These are phyloP conservation scores for Hura crepitans DNA, from an alignment of 441 rosid species.

Conservation along the genomic window DNA sequence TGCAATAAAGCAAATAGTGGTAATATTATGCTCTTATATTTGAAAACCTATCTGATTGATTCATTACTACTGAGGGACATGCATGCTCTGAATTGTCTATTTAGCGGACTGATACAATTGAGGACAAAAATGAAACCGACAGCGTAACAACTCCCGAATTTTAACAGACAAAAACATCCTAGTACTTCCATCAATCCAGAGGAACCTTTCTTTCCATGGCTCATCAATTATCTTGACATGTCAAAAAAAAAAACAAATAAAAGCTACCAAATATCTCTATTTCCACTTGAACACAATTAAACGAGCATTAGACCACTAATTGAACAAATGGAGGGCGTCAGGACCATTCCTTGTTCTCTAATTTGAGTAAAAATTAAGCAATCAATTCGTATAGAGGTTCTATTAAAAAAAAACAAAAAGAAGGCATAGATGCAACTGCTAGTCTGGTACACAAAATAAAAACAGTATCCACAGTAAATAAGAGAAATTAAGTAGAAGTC, in stretches of 20 bases:
- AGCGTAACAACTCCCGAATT: background rate
- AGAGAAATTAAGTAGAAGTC: background rate
- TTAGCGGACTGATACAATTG: background rate
- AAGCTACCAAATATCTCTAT: background rate
- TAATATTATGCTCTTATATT: background rate
- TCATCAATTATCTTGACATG: conserved; percentile 1
- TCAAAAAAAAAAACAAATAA: background rate
- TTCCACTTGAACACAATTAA: background rate
- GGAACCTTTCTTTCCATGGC: background rate
- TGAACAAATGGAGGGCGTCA: background rate
- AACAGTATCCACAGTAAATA: no score
- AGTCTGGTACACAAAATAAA: no score
- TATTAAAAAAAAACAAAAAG: no score
- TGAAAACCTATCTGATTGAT: background rate
- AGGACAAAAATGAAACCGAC: background rate
- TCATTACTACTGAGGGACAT: background rate
- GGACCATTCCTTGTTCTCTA: background rate
- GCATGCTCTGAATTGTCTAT: background rate
- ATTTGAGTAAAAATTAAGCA: background rate
- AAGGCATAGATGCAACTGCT: no score
- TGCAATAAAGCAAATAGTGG: background rate
- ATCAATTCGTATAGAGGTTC: no score
- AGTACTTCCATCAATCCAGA: background rate
- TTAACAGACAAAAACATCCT: background rate
- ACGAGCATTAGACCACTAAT: no score